phyloP scores from a whole-genome alignment of 2,329 filamentous ascomycete species.

The Aspergillus viridinutans region DNA sequence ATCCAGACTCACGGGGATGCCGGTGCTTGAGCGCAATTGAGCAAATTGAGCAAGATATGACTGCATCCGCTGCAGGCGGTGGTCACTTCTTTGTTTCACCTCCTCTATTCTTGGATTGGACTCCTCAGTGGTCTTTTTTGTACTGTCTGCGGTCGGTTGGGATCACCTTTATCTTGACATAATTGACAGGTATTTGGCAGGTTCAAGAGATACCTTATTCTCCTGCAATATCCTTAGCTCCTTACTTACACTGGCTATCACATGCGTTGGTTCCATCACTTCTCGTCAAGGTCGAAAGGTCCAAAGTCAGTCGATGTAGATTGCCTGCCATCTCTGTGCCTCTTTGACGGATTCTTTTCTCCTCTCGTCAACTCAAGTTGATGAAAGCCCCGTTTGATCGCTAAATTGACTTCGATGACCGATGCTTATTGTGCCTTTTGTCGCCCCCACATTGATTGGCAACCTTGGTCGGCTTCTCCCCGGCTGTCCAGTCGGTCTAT shows the following conservation, averaged over 20 bases:
- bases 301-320: background rate
- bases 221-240: too few species aligned
- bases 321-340: too few species aligned
- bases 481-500: too few species aligned
- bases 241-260: background rate
- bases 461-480: background rate
- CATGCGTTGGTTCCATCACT: background rate
- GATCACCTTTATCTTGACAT: too few species aligned
- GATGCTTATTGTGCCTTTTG: background rate
- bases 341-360: background rate
- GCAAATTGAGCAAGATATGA: background rate
- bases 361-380: background rate
- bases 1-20: background rate
- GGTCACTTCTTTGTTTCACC: background rate
- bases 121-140: background rate
- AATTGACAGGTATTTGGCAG: too few species aligned
- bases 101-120: background rate
- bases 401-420: background rate
- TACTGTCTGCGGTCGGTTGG: too few species aligned
- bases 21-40: background rate
- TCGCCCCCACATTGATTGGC: background rate
- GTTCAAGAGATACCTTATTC: too few species aligned
- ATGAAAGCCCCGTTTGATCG: background rate
- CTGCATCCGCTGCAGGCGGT: background rate
- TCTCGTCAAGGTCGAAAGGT: background rate